A percentile compares a stretch with the other conserved stretches of the same genome.
phyloP scores from a whole-genome alignment of 176 grass and related monocot genomes.

The Rhynchospora pubera region DNA sequence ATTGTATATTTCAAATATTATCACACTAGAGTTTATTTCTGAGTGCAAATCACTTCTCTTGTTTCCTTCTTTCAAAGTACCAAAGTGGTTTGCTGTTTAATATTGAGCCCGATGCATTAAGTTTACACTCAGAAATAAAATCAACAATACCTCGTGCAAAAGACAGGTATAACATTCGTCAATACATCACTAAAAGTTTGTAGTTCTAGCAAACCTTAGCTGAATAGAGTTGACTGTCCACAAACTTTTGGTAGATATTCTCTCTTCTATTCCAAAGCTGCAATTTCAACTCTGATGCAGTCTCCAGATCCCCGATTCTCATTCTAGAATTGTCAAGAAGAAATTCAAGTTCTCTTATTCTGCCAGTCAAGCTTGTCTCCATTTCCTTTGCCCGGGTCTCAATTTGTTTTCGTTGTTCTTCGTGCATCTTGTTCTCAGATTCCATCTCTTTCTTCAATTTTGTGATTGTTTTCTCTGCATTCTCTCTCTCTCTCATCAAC shows the following conservation, averaged over 20 bases:
- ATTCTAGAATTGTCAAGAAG: slow-evolving; percentile 60
- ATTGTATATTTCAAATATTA: slow-evolving; percentile 5
- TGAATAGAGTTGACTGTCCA: slow-evolving; percentile 45
- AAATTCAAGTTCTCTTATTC: slow-evolving; percentile 65
- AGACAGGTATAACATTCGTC: neutral
- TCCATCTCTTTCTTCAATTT: slow-evolving; percentile 74
- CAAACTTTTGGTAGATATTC: slow-evolving; percentile 58
- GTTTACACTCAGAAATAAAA: neutral
- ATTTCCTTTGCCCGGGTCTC: slow-evolving; percentile 50
- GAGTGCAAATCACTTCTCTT: neutral
- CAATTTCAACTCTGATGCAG: slow-evolving; percentile 48
- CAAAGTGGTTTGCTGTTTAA: neutral
- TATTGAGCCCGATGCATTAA: neutral
- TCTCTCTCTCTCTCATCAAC: slow-evolving; percentile 57
- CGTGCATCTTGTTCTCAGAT: slow-evolving; percentile 54
- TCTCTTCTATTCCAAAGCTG: slow-evolving; percentile 77
- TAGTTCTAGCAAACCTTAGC: slow-evolving; percentile 20
- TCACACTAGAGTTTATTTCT: slow-evolving; percentile 30
- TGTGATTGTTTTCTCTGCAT: slow-evolving; percentile 46
- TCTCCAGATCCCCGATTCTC: slow-evolving; percentile 65
- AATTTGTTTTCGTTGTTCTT: slow-evolving; percentile 38
- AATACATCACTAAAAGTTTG: neutral
- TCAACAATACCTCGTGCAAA: neutral
- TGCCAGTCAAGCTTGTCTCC: slow-evolving; percentile 47
- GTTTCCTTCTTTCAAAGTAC: neutral